A percentile compares a stretch with the other conserved stretches of the same genome.
Conservation (phyloP, 2,329 filamentous ascomycete genomes). For the Aurifilum marmelostoma region DNA sequence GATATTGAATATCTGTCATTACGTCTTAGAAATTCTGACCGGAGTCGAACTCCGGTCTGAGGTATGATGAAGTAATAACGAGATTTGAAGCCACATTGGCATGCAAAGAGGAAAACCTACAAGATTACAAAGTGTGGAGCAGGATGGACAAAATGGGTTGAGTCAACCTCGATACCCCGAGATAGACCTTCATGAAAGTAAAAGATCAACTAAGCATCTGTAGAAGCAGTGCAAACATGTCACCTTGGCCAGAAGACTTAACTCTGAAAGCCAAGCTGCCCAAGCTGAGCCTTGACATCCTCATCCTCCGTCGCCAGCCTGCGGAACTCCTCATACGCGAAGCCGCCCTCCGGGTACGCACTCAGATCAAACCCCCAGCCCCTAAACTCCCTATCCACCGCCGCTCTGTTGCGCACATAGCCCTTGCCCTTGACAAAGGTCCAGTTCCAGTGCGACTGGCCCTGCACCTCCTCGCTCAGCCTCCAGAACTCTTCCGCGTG, state of each 20-base stretch:
- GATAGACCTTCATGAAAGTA: not conserved
- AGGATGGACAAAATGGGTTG: not conserved
- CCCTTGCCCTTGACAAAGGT: slow-evolving; percentile 21
- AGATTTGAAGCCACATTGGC: not conserved
- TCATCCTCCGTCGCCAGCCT: not conserved
- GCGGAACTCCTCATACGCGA: not conserved
- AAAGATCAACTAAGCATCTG: not conserved
- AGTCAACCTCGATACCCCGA: not conserved
- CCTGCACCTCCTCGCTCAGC: slow-evolving; percentile 20
- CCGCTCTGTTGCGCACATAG: slow-evolving; percentile 9
- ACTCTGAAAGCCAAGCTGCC: not conserved
- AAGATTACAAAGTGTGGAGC: not conserved
- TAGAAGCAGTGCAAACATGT: not conserved
- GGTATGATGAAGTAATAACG: too few species aligned
- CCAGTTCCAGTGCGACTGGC: slow-evolving; percentile 23
- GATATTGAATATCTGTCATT: not conserved
- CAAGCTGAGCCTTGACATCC: not conserved
- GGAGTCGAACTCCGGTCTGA: not conserved
- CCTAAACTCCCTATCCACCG: slow-evolving; percentile 15
- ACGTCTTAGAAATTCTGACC: not conserved
- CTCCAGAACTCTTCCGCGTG: slow-evolving; percentile 24
- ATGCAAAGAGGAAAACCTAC: not conserved
- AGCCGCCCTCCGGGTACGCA: not conserved
- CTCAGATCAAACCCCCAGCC: not conserved
- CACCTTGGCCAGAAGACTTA: not conserved